Conservation (phyloP, 805 yeast genomes). For the Yarrowia sp. region DNA sequence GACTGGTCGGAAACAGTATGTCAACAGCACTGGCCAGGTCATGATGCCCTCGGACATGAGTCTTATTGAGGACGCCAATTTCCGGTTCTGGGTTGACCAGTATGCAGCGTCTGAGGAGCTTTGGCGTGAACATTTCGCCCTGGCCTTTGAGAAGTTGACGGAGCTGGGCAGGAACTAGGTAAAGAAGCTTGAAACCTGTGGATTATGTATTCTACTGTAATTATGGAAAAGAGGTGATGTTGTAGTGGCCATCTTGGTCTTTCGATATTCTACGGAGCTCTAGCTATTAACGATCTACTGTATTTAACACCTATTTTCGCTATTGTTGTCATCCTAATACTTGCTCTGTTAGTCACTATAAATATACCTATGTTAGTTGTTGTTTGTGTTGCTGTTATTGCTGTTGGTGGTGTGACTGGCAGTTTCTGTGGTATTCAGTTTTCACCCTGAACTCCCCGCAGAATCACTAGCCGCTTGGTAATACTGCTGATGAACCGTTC, state of each 20-base stretch:
- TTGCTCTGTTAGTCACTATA: slow-evolving; percentile 2
- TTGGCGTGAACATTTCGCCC: slow-evolving; percentile 62
- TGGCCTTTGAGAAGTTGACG: slow-evolving; percentile 63
- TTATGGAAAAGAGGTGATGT: too few relatives aligned
- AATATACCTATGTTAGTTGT: slow-evolving; percentile 1
- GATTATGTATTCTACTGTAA: too few relatives aligned
- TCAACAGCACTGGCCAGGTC: slow-evolving; percentile 64
- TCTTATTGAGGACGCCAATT: slow-evolving; percentile 57
- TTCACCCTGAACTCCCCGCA: slow-evolving; percentile 47
- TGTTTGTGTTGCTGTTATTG: neutral
- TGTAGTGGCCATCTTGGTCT: too few relatives aligned
- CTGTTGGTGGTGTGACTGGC: neutral
- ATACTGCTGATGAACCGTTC: slow-evolving; percentile 80
- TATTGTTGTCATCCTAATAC: too few relatives aligned
- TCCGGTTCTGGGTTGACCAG: slow-evolving; percentile 57
- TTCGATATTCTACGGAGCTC: too few relatives aligned
- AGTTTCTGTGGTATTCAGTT: neutral
- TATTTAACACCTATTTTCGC: too few relatives aligned
- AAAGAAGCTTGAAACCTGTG: too few relatives aligned
- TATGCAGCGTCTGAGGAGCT: slow-evolving; percentile 63
- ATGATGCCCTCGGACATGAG: slow-evolving; percentile 84
- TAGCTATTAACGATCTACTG: too few relatives aligned
- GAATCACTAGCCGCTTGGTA: slow-evolving; percentile 69
- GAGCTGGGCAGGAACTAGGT: slow-evolving; percentile 61
- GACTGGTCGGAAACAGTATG: slow-evolving; percentile 41